Evolutionary conservation across 1,139 yeast genomes (phyloP).

Genomic region (Blastobotrys buckinghamii): DNA sequence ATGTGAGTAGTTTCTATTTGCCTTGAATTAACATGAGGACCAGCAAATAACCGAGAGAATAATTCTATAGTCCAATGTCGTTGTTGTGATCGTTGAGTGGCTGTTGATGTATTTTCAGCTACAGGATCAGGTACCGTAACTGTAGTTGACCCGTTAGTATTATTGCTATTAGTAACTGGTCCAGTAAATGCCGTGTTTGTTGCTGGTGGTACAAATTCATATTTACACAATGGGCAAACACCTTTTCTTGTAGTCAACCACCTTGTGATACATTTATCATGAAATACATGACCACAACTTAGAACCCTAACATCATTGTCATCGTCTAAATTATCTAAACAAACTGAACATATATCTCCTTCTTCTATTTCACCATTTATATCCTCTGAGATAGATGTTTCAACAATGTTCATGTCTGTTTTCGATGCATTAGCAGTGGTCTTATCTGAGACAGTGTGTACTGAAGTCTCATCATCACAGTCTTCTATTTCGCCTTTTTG

Average conservation of each 20-base stretch:
- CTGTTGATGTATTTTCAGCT: background rate
- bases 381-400: too few relatives aligned
- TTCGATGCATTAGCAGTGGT: too few relatives aligned
- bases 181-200: too few relatives aligned
- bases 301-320: conserved; percentile 67
- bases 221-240: conserved; percentile 78
- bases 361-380: background rate
- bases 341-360: conserved; percentile 56
- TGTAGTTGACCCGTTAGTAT: too few relatives aligned
- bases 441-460: too few relatives aligned
- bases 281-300: conserved; percentile 79
- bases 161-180: background rate
- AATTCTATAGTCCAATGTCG: background rate
- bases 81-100: background rate
- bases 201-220: conserved; percentile 22
- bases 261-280: conserved; percentile 70
- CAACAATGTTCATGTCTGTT: too few relatives aligned
- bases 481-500: conserved; percentile 18
- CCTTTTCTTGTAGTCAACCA: conserved; percentile 75
- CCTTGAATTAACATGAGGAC: background rate
- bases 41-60: background rate
- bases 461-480: too few relatives aligned
- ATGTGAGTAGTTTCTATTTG: too few relatives aligned
- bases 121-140: background rate
- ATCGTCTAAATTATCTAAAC: conserved; percentile 60